These are phyloP conservation scores for Candida insectorum DNA, from an alignment of 805 yeast species.

Conservation along the genomic window DNA sequence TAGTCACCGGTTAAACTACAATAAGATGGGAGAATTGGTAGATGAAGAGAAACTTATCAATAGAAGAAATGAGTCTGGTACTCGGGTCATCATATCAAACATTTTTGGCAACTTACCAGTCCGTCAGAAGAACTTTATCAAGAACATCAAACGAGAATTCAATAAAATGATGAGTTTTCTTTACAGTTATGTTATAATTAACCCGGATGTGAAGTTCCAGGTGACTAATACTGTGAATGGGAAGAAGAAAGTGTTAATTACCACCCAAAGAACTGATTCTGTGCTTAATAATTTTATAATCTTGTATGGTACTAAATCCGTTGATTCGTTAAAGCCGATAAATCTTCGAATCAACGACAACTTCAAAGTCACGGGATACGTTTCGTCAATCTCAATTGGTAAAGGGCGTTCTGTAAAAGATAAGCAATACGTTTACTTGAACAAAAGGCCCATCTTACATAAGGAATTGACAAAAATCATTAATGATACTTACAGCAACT, in stretches of 20 bases:
- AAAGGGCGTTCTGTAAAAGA: conserved; percentile 62
- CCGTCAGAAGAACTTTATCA: conserved; percentile 67
- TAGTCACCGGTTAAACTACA: conserved; percentile 56
- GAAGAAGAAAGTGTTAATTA: conserved; percentile 52
- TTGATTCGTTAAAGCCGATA: conserved; percentile 54
- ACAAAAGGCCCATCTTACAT: conserved; percentile 68
- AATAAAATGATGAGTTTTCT: conserved; percentile 60
- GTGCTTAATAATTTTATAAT: conserved; percentile 53
- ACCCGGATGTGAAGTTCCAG: conserved; percentile 54
- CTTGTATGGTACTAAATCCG: conserved; percentile 68
- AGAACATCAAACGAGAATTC: conserved; percentile 68
- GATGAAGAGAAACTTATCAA: conserved; percentile 36
- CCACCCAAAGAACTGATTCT: conserved; percentile 50
- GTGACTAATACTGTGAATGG: conserved; percentile 43
- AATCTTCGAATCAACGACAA: conserved; percentile 28
- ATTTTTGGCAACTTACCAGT: conserved; percentile 78
- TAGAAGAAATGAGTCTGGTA: conserved; percentile 53
- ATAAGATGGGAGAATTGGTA: conserved; percentile 49
- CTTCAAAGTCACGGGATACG: conserved; percentile 51
- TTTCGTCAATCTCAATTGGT: conserved; percentile 79
- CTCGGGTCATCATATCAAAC: conserved; percentile 54
- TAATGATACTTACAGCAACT: conserved; percentile 71
- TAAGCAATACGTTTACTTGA: conserved; percentile 72
- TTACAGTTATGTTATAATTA: conserved; percentile 66
- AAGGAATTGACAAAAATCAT: conserved; percentile 54